Evolutionary conservation across 495 filamentous ascomycete genomes (phyloP).

Genomic region (Staphylotrichum longicolle): DNA sequence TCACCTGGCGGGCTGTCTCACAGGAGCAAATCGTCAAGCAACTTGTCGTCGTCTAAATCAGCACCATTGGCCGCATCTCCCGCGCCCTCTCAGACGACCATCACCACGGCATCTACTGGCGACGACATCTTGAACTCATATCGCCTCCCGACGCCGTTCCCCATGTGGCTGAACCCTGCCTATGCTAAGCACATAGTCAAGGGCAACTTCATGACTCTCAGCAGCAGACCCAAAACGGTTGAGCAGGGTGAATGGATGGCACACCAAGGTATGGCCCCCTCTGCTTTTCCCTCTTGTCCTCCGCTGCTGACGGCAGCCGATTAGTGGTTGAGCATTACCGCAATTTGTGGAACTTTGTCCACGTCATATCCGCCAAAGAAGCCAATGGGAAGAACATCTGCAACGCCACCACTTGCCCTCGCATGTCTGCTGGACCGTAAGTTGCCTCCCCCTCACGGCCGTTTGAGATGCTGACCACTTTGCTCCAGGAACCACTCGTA

Average conservation of each 20-base stretch:
- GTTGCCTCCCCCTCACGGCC: slow-evolving; percentile 31
- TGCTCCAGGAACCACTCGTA: slow-evolving; percentile 71
- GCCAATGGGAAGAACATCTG: slow-evolving; percentile 70
- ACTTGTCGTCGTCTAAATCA: slow-evolving; percentile 48
- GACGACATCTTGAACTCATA: slow-evolving; percentile 52
- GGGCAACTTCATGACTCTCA: slow-evolving; percentile 94
- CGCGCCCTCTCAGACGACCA: slow-evolving; percentile 33
- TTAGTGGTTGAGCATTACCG: slow-evolving; percentile 88
- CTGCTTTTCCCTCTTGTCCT: neutral
- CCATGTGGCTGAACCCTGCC: slow-evolving; percentile 56
- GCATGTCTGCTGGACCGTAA: slow-evolving; percentile 88
- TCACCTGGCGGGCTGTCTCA: slow-evolving; percentile 46
- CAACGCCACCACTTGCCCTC: slow-evolving; percentile 77
- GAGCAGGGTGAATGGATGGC: slow-evolving; percentile 92
- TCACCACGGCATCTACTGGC: slow-evolving; percentile 31
- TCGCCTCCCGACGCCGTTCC: slow-evolving; percentile 47
- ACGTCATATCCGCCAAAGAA: slow-evolving; percentile 77
- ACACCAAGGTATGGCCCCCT: slow-evolving; percentile 69
- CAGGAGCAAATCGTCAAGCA: slow-evolving; percentile 50
- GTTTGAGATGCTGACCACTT: slow-evolving; percentile 14
- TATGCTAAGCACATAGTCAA: slow-evolving; percentile 86
- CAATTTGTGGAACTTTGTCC: slow-evolving; percentile 77
- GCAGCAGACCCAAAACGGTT: slow-evolving; percentile 81
- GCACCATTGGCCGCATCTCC: slow-evolving; percentile 41
- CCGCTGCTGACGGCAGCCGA: slow-evolving; percentile 1